These are phyloP conservation scores for Saururus chinensis DNA, from an alignment of 164 flowering plant genomes.

Conservation along the genomic window DNA sequence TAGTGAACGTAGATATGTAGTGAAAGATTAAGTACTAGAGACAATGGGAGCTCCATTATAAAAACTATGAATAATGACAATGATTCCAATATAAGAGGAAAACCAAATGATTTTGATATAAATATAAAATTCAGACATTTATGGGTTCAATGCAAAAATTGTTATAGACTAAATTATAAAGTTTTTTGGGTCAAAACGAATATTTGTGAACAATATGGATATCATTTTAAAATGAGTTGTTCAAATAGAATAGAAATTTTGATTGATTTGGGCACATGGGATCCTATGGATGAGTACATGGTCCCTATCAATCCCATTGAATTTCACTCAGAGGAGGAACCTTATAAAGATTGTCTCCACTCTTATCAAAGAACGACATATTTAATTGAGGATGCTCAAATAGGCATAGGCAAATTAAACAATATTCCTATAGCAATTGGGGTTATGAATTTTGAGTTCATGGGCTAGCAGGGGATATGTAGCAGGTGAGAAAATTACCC, in stretches of 20 bases:
- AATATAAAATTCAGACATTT: too few relatives aligned
- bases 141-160: too few relatives aligned
- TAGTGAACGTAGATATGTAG: too few relatives aligned
- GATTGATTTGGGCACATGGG: constrained; percentile 1
- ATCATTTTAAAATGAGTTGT: not conserved
- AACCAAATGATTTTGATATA: too few relatives aligned
- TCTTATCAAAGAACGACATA: constrained; percentile 1
- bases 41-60: too few relatives aligned
- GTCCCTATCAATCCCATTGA: constrained; percentile 4
- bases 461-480: constrained; percentile 1
- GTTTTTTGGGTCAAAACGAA: too few relatives aligned
- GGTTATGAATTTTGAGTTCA: constrained; percentile 4
- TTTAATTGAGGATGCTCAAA: constrained; percentile 7
- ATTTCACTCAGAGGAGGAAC: constrained; percentile 1
- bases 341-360: constrained; percentile 1
- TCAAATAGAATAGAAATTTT: not conserved
- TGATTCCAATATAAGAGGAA: too few relatives aligned
- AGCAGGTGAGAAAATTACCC: constrained; percentile 1
- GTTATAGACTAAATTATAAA: too few relatives aligned
- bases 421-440: constrained; percentile 8
- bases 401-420: constrained; percentile 1
- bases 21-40: too few relatives aligned
- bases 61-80: too few relatives aligned
- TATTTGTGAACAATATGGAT: too few relatives aligned
- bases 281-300: constrained; percentile 3